Evolutionary conservation across 768 basidiomycete genomes (phyloP).

Genomic region (Leccinum boreale): DNA sequence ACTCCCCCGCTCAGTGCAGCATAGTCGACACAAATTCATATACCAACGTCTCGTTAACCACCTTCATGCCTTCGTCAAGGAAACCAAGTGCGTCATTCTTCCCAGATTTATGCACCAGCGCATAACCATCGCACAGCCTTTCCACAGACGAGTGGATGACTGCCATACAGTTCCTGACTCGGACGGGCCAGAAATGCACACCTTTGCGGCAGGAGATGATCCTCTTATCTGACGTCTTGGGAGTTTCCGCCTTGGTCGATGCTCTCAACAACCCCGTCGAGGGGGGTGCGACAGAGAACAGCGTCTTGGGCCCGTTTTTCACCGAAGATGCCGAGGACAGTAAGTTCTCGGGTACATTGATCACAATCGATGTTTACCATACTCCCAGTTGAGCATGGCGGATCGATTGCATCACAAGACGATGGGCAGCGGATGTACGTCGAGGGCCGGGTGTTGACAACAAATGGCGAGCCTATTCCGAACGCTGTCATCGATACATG

Average conservation of each 20-base stretch:
- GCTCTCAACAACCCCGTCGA: conserved; percentile 65
- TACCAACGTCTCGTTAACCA: conserved; percentile 57
- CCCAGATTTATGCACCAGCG: background rate
- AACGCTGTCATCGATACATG: conserved; percentile 76
- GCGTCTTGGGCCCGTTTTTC: conserved; percentile 80
- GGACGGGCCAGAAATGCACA: conserved; percentile 69
- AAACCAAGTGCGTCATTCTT: conserved; percentile 49
- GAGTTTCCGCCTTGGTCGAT: conserved; percentile 77
- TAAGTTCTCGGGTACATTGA: conserved; percentile 30
- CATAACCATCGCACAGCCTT: conserved; percentile 36
- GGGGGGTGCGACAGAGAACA: conserved; percentile 64
- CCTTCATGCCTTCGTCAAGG: conserved; percentile 69
- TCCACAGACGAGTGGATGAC: conserved; percentile 87
- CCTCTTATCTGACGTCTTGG: conserved; percentile 78
- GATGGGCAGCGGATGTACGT: conserved; percentile 85
- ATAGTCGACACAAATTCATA: conserved; percentile 45
- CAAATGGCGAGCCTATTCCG: conserved; percentile 61
- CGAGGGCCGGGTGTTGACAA: conserved; percentile 60
- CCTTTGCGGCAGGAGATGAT: conserved; percentile 77
- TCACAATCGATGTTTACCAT: background rate
- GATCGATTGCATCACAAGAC: conserved; percentile 81
- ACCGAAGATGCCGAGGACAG: conserved; percentile 74
- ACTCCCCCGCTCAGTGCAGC: background rate
- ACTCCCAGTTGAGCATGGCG: conserved; percentile 50
- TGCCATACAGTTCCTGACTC: conserved; percentile 75